phyloP scores from a whole-genome alignment of 495 filamentous ascomycete genomes.

The Thermochaetoides thermophila region DNA sequence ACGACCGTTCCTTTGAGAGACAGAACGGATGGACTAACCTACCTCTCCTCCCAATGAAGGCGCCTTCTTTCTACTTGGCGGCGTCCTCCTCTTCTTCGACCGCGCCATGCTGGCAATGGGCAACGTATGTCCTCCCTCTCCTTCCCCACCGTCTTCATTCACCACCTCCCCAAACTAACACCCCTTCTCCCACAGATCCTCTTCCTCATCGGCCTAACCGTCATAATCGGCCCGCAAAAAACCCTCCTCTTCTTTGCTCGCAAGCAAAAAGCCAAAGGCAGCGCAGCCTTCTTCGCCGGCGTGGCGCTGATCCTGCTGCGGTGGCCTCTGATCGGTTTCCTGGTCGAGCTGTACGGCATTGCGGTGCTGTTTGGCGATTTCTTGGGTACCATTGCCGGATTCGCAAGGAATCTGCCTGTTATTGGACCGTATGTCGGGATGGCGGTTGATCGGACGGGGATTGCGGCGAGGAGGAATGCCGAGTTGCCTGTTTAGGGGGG shows the following conservation, averaged over 20 bases:
- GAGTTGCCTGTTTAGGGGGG: conserved; percentile 74
- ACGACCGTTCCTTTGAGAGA: no score
- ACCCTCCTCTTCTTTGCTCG: conserved; percentile 87
- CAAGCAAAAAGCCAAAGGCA: conserved; percentile 81
- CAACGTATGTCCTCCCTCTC: conserved; percentile 37
- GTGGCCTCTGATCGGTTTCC: conserved; percentile 81
- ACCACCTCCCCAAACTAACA: not conserved
- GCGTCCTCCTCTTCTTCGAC: conserved; percentile 93
- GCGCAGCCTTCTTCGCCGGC: conserved; percentile 73
- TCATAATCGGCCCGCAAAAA: conserved; percentile 88
- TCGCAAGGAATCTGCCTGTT: conserved; percentile 71
- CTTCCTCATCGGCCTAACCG: conserved; percentile 86
- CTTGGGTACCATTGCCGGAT: conserved; percentile 77
- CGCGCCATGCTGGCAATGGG: conserved; percentile 58
- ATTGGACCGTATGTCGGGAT: conserved; percentile 69
- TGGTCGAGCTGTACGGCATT: conserved; percentile 84
- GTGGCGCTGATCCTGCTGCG: conserved; percentile 72
- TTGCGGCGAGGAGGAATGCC: conserved; percentile 47
- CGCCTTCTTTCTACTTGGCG: conserved; percentile 82
- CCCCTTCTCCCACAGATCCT: conserved; percentile 49
- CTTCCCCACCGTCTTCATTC: not conserved
- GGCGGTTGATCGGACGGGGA: conserved; percentile 46
- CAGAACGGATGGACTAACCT: no score
- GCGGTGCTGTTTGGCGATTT: conserved; percentile 92
- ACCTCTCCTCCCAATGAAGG: conserved; percentile 31